Evolutionary conservation across 2,329 filamentous ascomycete species (phyloP), one percentile per base, ranked within the genome.

Genomic region (Lachnellula suecica): DNA sequence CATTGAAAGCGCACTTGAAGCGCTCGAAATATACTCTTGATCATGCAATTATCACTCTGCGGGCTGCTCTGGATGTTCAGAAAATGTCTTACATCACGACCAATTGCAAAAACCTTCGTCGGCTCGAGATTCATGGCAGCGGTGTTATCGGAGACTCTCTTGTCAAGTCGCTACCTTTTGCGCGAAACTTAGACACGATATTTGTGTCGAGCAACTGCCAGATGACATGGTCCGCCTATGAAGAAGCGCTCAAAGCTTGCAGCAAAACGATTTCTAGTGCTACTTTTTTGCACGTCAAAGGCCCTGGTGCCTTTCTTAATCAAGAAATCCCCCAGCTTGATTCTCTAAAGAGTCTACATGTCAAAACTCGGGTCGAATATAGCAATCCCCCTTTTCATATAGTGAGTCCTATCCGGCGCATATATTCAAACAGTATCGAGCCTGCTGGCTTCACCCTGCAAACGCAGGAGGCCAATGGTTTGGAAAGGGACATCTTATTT

Each of bases 11-110:
- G 17, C 53, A 63, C 48, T 46, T 67, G 1, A 60, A 47, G 34
- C 60, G 66, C 23, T 65, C 66, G 17, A 62, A 66, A 13, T 68
- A 62, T 13, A 64, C 60, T 1, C 22, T 68, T 8, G 52, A 63
- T 8, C 53, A 40, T 41, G 66, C 62, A 13, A 49, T 56, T 6
- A 57, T 67, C 25, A 59, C 54, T 6, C 31, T 57, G 40, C 62
- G 49, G 35, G 55, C 59, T 22, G 19, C 22, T 4, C 47, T 65
- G 10, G 60, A 65, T 38, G n/a, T 25, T 8, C n/a, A 47, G 8
- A 63, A 59, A 44, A 46, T 66, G 47, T 40, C 25, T 9, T 63
- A 59, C 25, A 43, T 69, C 9, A 60, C 55, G 4, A 59, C 52
- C 43, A 58, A 51, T 10, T 68, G 66, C 49, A 61, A 59, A 37